Conservation (phyloP, 805 yeast species). For the Metschnikowia kofuensis region DNA sequence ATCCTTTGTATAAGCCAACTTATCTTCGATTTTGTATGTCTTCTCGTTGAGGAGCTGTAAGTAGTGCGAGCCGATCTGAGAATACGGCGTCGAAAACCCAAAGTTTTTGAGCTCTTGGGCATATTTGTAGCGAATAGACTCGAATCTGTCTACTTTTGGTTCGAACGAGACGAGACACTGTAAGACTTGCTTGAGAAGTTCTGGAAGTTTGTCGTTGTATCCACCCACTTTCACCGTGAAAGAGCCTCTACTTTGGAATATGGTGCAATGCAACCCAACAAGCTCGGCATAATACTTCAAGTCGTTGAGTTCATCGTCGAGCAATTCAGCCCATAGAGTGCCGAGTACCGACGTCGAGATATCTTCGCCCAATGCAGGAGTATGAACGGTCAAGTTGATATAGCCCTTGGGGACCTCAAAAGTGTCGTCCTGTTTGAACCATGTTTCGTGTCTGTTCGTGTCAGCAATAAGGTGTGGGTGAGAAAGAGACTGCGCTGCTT, state of each 20-base stretch:
- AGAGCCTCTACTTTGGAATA: constrained; percentile 67
- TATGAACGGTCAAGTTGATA: constrained; percentile 59
- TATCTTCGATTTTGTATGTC: constrained; percentile 64
- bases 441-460: constrained; percentile 53
- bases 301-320: constrained; percentile 75
- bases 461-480: constrained; percentile 63
- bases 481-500: constrained; percentile 33
- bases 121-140: constrained; percentile 61
- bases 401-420: constrained; percentile 86
- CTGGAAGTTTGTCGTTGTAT: constrained; percentile 75
- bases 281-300: constrained; percentile 78
- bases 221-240: constrained; percentile 64
- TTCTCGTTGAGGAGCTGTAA: constrained; percentile 68
- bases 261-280: constrained; percentile 65
- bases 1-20: constrained; percentile 44
- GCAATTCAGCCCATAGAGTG: constrained; percentile 61
- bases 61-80: constrained; percentile 65
- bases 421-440: constrained; percentile 90
- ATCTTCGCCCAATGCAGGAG: constrained; percentile 61
- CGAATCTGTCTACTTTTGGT: constrained; percentile 58
- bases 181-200: constrained; percentile 59
- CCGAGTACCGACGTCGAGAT: constrained; percentile 58
- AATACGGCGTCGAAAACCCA: constrained; percentile 72
- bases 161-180: constrained; percentile 49
- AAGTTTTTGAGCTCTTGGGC: constrained; percentile 64